Evolutionary conservation across 768 basidiomycete species (phyloP).

Genomic region (Leucocoprinus birnbaumii): DNA sequence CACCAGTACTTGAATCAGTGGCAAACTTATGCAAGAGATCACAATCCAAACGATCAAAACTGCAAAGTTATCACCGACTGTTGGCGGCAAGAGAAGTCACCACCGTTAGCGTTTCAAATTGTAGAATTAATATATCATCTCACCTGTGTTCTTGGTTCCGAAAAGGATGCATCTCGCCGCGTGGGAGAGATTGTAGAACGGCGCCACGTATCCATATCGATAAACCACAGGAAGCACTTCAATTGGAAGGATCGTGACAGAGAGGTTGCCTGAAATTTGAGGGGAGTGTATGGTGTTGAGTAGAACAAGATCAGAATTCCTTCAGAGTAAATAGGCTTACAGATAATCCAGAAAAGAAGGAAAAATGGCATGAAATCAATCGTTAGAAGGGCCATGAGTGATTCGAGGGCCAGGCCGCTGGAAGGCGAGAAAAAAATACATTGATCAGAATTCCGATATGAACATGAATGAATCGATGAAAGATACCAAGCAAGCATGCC

Average conservation of each 20-base stretch:
- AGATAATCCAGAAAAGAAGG: slow-evolving; percentile 68
- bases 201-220: slow-evolving; percentile 66
- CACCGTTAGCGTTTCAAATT: background rate
- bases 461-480: too few relatives aligned
- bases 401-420: slow-evolving; percentile 64
- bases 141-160: slow-evolving; percentile 57
- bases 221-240: slow-evolving; percentile 55
- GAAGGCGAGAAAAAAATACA: background rate
- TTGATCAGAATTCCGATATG: slow-evolving; percentile 18
- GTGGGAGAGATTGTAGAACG: slow-evolving; percentile 69
- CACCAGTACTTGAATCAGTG: too few relatives aligned
- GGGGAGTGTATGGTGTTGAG: too few relatives aligned
- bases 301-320: too few relatives aligned
- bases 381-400: slow-evolving; percentile 58
- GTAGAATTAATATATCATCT: slow-evolving; percentile 16
- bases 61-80: slow-evolving; percentile 59
- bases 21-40: slow-evolving; percentile 47
- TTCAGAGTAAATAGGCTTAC: slow-evolving; percentile 23
- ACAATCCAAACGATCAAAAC: slow-evolving; percentile 51
- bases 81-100: background rate
- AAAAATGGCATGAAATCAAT: slow-evolving; percentile 59
- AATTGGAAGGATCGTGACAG: slow-evolving; percentile 58
- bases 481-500: slow-evolving; percentile 63
- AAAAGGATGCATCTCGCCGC: slow-evolving; percentile 65
- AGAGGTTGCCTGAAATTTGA: slow-evolving; percentile 65